Evolutionary conservation across 768 basidiomycete species (phyloP).

Genomic region (Pulveroboletus ravenelii): DNA sequence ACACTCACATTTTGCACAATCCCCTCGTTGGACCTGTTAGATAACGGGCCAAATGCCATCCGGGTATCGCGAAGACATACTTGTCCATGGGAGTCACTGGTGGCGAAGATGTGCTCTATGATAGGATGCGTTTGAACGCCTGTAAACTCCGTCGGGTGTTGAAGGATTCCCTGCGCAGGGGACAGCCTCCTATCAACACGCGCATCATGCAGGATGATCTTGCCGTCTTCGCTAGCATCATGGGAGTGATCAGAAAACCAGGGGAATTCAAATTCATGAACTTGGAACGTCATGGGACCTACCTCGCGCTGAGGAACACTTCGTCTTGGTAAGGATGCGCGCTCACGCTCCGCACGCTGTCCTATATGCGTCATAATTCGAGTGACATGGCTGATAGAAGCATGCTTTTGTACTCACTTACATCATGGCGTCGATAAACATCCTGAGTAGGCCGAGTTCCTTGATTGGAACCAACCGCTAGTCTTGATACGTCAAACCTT

Average conservation of each 20-base stretch:
- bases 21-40: conserved; percentile 43
- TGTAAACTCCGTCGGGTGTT: conserved; percentile 53
- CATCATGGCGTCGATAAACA: conserved; percentile 31
- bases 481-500: conserved; percentile 48
- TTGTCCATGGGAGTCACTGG: conserved; percentile 52
- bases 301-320: conserved; percentile 68
- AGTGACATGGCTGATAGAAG: conserved; percentile 20
- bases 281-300: conserved; percentile 16
- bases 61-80: conserved; percentile 67
- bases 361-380: conserved; percentile 38
- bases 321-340: conserved; percentile 68
- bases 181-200: conserved; percentile 36
- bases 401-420: conserved; percentile 12
- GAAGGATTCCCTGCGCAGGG: conserved; percentile 48
- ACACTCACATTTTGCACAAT: conserved; percentile 40
- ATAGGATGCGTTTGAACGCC: conserved; percentile 63
- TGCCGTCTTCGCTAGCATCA: conserved; percentile 61
- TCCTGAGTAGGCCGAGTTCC: conserved; percentile 15
- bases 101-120: conserved; percentile 66
- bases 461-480: conserved; percentile 18
- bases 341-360: conserved; percentile 58
- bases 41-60: conserved; percentile 64
- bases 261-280: conserved; percentile 11
- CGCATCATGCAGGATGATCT: conserved; percentile 57
- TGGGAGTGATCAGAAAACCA: conserved; percentile 16